Base-by-base conservation (phyloP, 2,329 filamentous ascomycete species). In the Colletotrichum filicis region DNA sequence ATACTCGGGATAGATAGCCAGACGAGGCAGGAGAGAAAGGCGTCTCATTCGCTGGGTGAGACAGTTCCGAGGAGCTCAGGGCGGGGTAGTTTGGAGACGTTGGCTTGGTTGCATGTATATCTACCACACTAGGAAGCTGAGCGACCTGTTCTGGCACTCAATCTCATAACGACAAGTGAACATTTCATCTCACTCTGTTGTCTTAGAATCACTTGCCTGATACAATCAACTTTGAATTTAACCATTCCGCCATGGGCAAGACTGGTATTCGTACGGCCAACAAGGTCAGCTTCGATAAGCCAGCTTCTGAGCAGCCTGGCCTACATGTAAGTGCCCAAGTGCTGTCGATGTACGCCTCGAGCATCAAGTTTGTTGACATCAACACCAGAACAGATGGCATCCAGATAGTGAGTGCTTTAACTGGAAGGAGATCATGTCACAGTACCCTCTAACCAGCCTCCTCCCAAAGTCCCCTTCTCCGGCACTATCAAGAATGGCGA, bases 361-460 rank as follows among this genome's bases (percentile, higher is more conserved):
- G n/a, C 37, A 22, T 26, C 42, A 28, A 35, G n/a, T n/a, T 42
- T n/a, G 5, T 52, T 67, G 9, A 61, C 42, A n/a, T 19, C 58
- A 14, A 65, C 60, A 19, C 12, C 28, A 95, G 93, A 98, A 98
- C 79, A 89, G 95, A 81, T 98, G 95, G 95, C 95, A 98, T 79
- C 95, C 95, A 46, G 95, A 97, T 76, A 92, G 94, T 95, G 87
- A 65, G 87, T 60, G 37, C 16, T 42, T 19, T 19, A 19, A 7
- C 3, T n/a, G 12, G 7, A 19, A 26, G 2, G 11, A 37, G n/a
- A 12, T 6, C n/a, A 58, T n/a, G 42, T 19, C 59, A 24, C 49
- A 19, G 49, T 19, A 9, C 8, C 22, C 22, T 66, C 19, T 64
- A 72, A 63, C 62, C 55, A 66, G 52, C 55, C 68, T 30, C 32